Percentiles rank a stretch among this genome's conserved stretches.
Evolutionary conservation across 805 yeast species (phyloP).

Genomic region (Kluyveromyces starmeri): DNA sequence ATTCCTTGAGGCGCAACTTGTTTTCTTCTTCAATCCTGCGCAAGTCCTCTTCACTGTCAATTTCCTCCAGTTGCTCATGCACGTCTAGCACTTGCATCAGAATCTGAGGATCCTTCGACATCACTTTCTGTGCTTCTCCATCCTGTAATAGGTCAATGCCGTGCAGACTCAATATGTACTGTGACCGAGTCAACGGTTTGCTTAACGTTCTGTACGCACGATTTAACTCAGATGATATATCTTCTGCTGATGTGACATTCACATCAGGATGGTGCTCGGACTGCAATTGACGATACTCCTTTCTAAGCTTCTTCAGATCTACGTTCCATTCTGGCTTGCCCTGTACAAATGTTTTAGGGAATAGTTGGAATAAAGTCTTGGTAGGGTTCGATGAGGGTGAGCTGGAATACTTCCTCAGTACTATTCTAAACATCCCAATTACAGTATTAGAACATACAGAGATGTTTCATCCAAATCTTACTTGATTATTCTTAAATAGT

Average conservation of each 20-base stretch:
- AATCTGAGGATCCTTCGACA: constrained; percentile 43
- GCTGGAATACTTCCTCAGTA: not conserved
- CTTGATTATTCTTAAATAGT: no score
- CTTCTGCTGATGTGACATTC: constrained; percentile 20
- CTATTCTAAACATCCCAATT: not conserved
- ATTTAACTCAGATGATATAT: constrained; percentile 49
- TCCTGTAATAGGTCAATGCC: constrained; percentile 55
- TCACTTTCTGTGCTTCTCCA: constrained; percentile 37
- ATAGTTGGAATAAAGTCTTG: constrained; percentile 45
- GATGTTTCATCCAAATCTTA: no score
- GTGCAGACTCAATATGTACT: constrained; percentile 40
- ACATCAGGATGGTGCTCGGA: constrained; percentile 77
- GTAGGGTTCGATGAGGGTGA: not conserved
- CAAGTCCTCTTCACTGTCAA: constrained; percentile 50
- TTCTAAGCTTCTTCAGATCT: constrained; percentile 47
- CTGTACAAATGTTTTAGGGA: constrained; percentile 65
- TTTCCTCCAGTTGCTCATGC: constrained; percentile 73
- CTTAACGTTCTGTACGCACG: constrained; percentile 66
- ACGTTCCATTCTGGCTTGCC: constrained; percentile 63
- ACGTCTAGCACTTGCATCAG: constrained; percentile 74
- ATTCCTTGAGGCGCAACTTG: constrained; percentile 40
- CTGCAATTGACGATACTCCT: constrained; percentile 70
- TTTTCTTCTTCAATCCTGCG: constrained; percentile 45
- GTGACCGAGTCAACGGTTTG: constrained; percentile 64
- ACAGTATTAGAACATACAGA: no score